Evolutionary conservation across 2,329 filamentous ascomycete species (phyloP), one percentile per base, ranked within the genome.

Genomic region (Stagonosporopsis cucurbitacearum): DNA sequence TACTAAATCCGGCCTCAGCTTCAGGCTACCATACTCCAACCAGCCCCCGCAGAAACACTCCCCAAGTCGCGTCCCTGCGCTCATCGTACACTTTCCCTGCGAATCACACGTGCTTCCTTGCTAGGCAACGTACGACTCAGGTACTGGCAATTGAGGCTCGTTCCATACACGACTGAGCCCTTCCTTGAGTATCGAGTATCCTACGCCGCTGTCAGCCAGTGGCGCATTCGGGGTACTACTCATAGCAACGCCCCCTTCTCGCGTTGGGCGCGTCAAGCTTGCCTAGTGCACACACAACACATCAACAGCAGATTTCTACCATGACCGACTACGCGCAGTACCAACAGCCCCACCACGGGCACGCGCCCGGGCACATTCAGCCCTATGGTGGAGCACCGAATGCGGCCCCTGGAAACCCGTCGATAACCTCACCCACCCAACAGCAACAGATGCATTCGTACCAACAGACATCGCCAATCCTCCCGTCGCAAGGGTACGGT

Each of bases 391-490:
- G 67, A 44, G 67, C 70, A 28, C 75, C 70, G 44, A 75, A 73
- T 44, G 71, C 74, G 11, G 71, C 67, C 20, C 66, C 68, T 23
- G 68, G 71, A 8, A 75, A 74, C 59, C 60, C 73, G 32, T 79
- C 81, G 32, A 90, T 92, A 78, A 86, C 89, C 32, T 92, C 90
- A 26, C 89, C 89, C 43, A 87, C 88, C 47, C 79, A 80, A 64
- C 90, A 86, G 72, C 72, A 73, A 48, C 72, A 73, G 52, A 74
- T 74, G 72, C 71, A 72, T 36, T 80, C 84, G 49, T 79, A 84
- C 69, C 82, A 82, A 62, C 86, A 94, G 77, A 87, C 88, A 4
- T 95, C 91, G 30, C 91, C 92, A 28, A 92, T 95, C 60, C 82
- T 95, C 52, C 86, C 89, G 23, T 88, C 90, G 48, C 91, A 95